These are phyloP conservation scores for Penicillium coprophilum DNA, from an alignment of 495 filamentous ascomycete species.

Conservation along the genomic window DNA sequence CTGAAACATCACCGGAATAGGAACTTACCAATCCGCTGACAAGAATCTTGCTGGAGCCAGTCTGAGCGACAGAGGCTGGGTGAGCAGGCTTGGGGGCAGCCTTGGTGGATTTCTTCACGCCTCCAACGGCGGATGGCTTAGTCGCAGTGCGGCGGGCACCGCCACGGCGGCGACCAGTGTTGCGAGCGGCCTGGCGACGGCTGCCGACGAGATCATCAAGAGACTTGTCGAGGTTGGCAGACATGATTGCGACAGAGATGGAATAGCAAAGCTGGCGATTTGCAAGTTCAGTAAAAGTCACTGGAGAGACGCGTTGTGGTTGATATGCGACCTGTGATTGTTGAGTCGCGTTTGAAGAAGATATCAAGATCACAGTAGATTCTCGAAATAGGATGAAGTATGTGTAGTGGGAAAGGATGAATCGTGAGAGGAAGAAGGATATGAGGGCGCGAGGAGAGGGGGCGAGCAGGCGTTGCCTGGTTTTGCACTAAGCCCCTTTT, in stretches of 20 bases:
- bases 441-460: constrained; percentile 17
- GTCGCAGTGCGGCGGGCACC: constrained; percentile 52
- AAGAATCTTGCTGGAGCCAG: constrained; percentile 86
- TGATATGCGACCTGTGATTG: constrained; percentile 16
- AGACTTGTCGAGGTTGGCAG: constrained; percentile 90
- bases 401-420: constrained; percentile 4
- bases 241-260: constrained; percentile 53
- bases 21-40: constrained; percentile 94
- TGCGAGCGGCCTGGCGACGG: constrained; percentile 55
- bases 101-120: constrained; percentile 79
- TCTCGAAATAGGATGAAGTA: background rate
- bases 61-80: constrained; percentile 56
- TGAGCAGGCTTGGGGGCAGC: constrained; percentile 61
- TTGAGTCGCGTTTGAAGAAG: constrained; percentile 16
- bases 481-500: constrained; percentile 8
- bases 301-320: constrained; percentile 15
- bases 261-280: constrained; percentile 21
- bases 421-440: constrained; percentile 8
- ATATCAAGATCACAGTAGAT: background rate
- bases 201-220: constrained; percentile 92
- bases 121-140: constrained; percentile 65
- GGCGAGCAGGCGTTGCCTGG: constrained; percentile 5
- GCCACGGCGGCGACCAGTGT: constrained; percentile 39
- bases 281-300: constrained; percentile 11
- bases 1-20: constrained; percentile 1